Evolutionary conservation across 2,329 filamentous ascomycete species (phyloP).

Genomic region (Trichoderma cornu-damae): DNA sequence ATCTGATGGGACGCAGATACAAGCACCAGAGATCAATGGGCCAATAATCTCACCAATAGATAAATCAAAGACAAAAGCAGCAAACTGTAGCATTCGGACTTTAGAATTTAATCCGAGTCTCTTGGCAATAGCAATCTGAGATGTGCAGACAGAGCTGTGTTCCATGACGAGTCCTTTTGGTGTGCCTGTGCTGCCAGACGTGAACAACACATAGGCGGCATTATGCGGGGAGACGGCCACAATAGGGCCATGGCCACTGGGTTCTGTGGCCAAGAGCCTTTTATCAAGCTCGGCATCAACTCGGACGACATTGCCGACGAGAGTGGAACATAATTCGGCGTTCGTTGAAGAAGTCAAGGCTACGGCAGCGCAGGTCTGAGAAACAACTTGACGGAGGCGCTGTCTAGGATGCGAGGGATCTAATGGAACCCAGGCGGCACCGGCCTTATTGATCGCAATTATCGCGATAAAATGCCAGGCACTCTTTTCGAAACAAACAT

Average conservation of each 20-base stretch:
- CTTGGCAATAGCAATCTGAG: background rate
- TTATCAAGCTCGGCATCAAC: background rate
- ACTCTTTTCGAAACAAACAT: constrained; percentile 31
- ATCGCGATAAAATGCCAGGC: constrained; percentile 22
- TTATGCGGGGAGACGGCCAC: constrained; percentile 6
- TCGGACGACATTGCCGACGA: constrained; percentile 15
- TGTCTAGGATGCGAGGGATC: constrained; percentile 20
- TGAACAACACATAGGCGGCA: constrained; percentile 11
- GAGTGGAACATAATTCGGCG: constrained; percentile 21
- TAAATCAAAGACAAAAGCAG: constrained; percentile 18
- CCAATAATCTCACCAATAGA: constrained; percentile 19
- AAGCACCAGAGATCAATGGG: constrained; percentile 10
- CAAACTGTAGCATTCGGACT: constrained; percentile 16
- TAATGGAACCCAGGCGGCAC: constrained; percentile 22
- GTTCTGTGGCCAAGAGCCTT: background rate
- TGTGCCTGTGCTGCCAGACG: constrained; percentile 8
- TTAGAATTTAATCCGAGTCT: background rate
- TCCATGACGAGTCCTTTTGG: constrained; percentile 16
- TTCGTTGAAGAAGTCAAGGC: constrained; percentile 17
- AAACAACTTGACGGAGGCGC: constrained; percentile 15
- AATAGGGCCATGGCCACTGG: background rate
- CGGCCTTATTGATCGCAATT: constrained; percentile 22
- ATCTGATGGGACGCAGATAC: constrained; percentile 11
- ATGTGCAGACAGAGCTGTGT: constrained; percentile 12
- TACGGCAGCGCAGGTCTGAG: constrained; percentile 11